Percentiles rank a stretch among this genome's conserved stretches.
These are phyloP conservation scores for Amaranthus palmeri DNA, from an alignment of 148 eudicot genomes.

Conservation along the genomic window DNA sequence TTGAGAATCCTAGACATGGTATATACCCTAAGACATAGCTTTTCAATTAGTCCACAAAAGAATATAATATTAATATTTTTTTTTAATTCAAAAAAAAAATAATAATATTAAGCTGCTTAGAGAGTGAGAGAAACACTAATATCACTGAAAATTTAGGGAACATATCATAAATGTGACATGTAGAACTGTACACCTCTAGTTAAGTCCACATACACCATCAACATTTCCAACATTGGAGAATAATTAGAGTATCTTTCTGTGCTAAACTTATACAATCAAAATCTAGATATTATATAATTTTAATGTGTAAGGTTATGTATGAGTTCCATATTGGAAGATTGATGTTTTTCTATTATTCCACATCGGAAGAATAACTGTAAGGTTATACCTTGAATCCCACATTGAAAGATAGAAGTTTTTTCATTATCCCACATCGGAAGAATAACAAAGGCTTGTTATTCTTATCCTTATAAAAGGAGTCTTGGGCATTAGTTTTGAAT, in stretches of 20 bases:
- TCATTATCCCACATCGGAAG: no score
- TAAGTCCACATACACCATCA: background rate
- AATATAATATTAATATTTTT: background rate
- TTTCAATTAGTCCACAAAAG: constrained; percentile 2
- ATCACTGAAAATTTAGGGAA: background rate
- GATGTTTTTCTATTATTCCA: no score
- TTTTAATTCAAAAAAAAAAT: no score
- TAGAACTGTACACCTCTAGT: background rate
- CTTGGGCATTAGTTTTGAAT: no score
- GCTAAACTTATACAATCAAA: background rate
- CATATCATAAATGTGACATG: background rate
- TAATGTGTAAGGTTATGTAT: no score
- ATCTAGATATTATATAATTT: background rate
- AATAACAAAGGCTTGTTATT: no score
- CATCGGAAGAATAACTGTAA: no score
- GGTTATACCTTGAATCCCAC: no score
- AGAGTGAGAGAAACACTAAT: background rate
- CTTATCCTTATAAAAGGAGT: no score
- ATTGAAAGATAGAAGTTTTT: no score
- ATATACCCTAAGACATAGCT: background rate
- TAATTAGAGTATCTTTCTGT: background rate
- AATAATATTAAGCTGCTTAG: background rate
- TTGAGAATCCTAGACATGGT: no score
- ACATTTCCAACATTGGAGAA: background rate
- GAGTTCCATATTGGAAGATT: no score